Percentiles rank a stretch among this genome's conserved stretches.
phyloP scores from a whole-genome alignment of 2,329 filamentous ascomycete species.

The Epichloe elymi region DNA sequence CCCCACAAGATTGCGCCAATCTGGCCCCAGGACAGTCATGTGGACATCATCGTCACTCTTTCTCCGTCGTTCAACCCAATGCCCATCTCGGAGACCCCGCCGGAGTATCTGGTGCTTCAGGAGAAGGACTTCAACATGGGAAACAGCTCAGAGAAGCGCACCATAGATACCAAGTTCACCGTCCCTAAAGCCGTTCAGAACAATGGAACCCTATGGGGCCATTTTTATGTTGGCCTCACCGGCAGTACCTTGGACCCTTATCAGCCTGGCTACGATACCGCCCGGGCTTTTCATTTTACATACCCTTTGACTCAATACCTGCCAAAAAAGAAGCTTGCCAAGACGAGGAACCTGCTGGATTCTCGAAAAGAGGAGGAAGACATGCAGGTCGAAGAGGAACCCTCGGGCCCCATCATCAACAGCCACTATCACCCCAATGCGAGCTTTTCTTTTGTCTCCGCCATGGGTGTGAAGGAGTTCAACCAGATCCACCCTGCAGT shows the following conservation, averaged over 20 bases:
- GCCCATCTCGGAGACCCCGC: conserved; percentile 49
- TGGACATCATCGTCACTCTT: conserved; percentile 79
- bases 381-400: conserved; percentile 34
- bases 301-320: conserved; percentile 82
- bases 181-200: conserved; percentile 73
- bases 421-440: conserved; percentile 95
- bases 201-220: conserved; percentile 88
- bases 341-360: conserved; percentile 77
- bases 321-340: conserved; percentile 79
- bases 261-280: conserved; percentile 56
- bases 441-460: conserved; percentile 75
- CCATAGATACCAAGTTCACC: conserved; percentile 61
- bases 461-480: conserved; percentile 58
- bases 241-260: conserved; percentile 68
- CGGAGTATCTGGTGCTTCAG: conserved; percentile 59
- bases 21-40: conserved; percentile 64
- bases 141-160: conserved; percentile 65
- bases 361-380: conserved; percentile 31
- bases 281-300: conserved; percentile 69
- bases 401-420: conserved; percentile 54
- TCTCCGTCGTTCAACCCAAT: conserved; percentile 60
- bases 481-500: conserved; percentile 57
- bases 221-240: conserved; percentile 75
- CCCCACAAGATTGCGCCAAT: conserved; percentile 70
- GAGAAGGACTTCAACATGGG: conserved; percentile 72